A percentile compares a stretch with the other conserved stretches of the same genome.
These are phyloP conservation scores for Hygrophorus pudorinus DNA, from an alignment of 768 basidiomycete species.

Conservation along the genomic window DNA sequence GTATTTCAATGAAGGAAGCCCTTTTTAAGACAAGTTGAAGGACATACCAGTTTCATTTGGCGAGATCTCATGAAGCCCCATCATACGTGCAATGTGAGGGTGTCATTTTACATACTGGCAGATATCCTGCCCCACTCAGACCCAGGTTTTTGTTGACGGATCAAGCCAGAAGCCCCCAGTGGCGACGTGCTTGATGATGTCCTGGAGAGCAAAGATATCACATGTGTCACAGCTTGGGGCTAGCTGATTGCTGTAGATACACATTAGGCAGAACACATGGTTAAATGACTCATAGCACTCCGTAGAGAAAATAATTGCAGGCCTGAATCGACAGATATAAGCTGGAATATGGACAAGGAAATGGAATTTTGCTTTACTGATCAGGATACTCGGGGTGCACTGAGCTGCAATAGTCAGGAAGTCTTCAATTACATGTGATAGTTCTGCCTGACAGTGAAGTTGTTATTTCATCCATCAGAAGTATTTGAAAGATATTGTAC, in stretches of 20 bases:
- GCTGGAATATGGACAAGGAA: constrained; percentile 16
- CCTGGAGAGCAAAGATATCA: constrained; percentile 14
- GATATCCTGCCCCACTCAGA: not conserved
- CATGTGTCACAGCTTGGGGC: constrained; percentile 28
- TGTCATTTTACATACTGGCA: not conserved
- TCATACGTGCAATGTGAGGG: no score
- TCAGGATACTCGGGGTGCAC: constrained; percentile 16
- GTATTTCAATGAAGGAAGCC: no score
- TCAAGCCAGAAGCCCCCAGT: constrained; percentile 22
- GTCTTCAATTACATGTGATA: constrained; percentile 15
- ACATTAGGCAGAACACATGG: constrained; percentile 26
- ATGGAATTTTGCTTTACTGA: constrained; percentile 22
- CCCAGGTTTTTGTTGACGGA: not conserved
- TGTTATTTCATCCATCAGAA: not conserved
- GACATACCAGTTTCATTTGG: no score
- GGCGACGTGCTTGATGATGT: constrained; percentile 21
- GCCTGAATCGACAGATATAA: constrained; percentile 24
- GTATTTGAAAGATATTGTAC: constrained; percentile 10
- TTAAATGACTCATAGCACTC: constrained; percentile 31
- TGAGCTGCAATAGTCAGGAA: constrained; percentile 7
- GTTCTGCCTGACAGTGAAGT: constrained; percentile 3
- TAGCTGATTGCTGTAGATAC: constrained; percentile 24
- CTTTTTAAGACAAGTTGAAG: no score
- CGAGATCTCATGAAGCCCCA: no score
- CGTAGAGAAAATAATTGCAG: constrained; percentile 21